Base-by-base conservation (phyloP, 257 asterid species). In the Solanum sitiens region DNA sequence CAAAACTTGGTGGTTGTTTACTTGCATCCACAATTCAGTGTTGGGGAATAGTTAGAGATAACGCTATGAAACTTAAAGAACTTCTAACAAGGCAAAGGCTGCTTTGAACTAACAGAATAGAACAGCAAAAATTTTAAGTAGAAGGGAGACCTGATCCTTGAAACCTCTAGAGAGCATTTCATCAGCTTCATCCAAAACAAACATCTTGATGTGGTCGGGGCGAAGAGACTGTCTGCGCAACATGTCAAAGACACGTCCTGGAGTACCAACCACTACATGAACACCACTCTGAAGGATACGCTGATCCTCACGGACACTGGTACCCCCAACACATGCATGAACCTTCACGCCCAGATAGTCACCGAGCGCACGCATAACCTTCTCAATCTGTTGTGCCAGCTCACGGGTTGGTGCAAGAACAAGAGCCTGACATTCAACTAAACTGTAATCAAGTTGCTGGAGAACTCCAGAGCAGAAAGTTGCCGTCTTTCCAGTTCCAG, bases 231-330 rank as follows among this genome's bases (percentile, higher is more conserved):
- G 84, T 11, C 84, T 79, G 16, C 84, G 84, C 84, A 79, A 15
- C 84, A 79, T 79, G 65, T 79, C 84, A 79, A 79, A 79, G 25
- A 79, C 84, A 79, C 84, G 84, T 21, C 95, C 95, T 4, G 95
- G 95, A n/a, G 95, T 93, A 61, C 95, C 95, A 83, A 93, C 95
- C 74, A 93, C 94, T 4, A 93, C 95, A 80, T 93, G 95, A 27
- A 93, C 95, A 50, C 95, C 95, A 53, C 92, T 91, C 84, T 94
- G 91, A 56, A 93, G 95, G 73, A 93, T 93, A 39, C 94, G 93
- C 94, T 91, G 87, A 50, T 80, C 85, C 42, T 80, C 85, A 80
- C 85, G 85, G 45, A 82, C 85, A 82, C 70, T 82, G 70, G 94
- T 93, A 68, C 95, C 95, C 87, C 94, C 95, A 47, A 93, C 94